Base-by-base conservation (phyloP, 139 green algal species). In the Deuterostichococcus epilithicus region DNA sequence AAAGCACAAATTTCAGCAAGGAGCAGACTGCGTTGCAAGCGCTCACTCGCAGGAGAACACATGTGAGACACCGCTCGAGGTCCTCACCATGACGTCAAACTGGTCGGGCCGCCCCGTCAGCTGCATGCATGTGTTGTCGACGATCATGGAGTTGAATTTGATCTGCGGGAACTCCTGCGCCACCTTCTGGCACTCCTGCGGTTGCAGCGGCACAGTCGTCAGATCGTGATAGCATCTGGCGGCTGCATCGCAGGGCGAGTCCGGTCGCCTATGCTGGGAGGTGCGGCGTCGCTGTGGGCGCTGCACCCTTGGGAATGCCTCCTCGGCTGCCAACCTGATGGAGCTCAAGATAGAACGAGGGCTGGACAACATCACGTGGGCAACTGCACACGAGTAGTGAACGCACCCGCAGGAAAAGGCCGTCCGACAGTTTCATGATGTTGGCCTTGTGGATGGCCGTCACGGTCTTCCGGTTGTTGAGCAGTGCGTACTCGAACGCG, bases 371-470 rank as follows among this genome's bases (percentile, higher is more conserved):
- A 95, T 82, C 94, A 87, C 23, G 96, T 88, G 15, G 20, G 68
- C 30, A 73, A 45, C 15, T 39, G 5, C 15, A 44, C 6, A 35
- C 6, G 22, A 74, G 13, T 34, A 32, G 15, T 0, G 20, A 8
- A 26, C 33, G 18, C 28, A 80, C 79, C 74, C 79, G 73, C 26
- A 83, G 74, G 83, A 98, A 98, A 15, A 97, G 86, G 15, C 94
- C 94, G 78, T 98, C 95, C 1, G 89, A 84, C 81, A 95, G 92
- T 87, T 98, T 98, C 95, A 98, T 98, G 90, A 98, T 98, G 89
- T 98, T 98, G 38, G 79, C 79, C 33, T 94, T 94, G 83, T 94
- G 90, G 45, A 94, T 88, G 4, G 86, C 88, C 3, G 88, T 96
- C 45, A 98, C 92, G 74, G 89, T 90, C 70, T 92, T 81, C 26